phyloP scores from a whole-genome alignment of 495 filamentous ascomycete species.

The Neurospora sp. region DNA sequence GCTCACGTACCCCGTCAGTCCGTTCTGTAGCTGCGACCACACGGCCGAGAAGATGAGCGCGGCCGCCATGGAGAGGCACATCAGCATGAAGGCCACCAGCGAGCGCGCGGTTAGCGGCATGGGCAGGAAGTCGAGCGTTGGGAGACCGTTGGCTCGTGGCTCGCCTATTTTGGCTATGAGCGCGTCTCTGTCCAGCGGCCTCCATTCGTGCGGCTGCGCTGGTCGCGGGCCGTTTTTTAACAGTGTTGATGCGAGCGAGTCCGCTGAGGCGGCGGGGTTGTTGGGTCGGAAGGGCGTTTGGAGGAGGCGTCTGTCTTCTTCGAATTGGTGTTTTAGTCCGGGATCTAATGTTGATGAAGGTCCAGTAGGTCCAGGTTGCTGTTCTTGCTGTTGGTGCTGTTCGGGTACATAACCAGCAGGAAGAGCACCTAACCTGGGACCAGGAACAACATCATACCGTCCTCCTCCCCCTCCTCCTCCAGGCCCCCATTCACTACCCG shows the following conservation, averaged over 20 bases:
- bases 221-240: slow-evolving; percentile 13
- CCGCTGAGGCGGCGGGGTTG: slow-evolving; percentile 13
- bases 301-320: not conserved
- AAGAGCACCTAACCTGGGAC: not conserved
- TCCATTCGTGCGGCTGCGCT: slow-evolving; percentile 22
- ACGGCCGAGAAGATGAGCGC: slow-evolving; percentile 64
- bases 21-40: slow-evolving; percentile 52
- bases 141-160: slow-evolving; percentile 11
- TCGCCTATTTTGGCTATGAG: slow-evolving; percentile 9
- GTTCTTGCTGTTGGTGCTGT: slow-evolving; percentile 1
- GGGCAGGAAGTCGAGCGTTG: slow-evolving; percentile 56
- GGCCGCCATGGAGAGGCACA: slow-evolving; percentile 61
- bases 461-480: not conserved
- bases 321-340: not conserved
- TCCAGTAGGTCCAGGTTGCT: not conserved
- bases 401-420: not conserved
- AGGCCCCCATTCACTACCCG: slow-evolving; percentile 15
- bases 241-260: slow-evolving; percentile 20
- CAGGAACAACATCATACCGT: not conserved
- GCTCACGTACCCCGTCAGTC: slow-evolving; percentile 54
- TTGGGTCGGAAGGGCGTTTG: slow-evolving; percentile 4
- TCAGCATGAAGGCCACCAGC: slow-evolving; percentile 44
- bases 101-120: slow-evolving; percentile 52
- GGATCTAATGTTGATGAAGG: not conserved
- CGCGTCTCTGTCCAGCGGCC: slow-evolving; percentile 10